Evolutionary conservation across 768 basidiomycete species (phyloP), one percentile per base, ranked within the genome.

Genomic region (Auriscalpium microsporum): DNA sequence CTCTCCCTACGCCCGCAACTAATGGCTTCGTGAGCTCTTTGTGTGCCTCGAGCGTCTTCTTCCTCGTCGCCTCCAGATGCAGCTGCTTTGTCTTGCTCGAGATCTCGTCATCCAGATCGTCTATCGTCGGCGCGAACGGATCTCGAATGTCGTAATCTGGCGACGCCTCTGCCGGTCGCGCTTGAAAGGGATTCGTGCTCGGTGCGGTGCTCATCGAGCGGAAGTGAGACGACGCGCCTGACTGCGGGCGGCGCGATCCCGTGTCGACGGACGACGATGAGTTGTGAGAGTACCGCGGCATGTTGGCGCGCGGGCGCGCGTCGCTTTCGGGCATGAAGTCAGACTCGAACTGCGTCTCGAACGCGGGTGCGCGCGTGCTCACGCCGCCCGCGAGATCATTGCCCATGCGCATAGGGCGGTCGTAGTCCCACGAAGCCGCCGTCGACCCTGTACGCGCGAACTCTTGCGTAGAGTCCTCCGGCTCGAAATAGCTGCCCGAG

Each of bases 1-100:
- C 89, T 50, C 85, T 79, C 13, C 77, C 83, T 19, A 90, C 72
- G 23, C 85, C 86, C 63, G 75, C 78, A 38, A 71, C 63, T 45
- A 83, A 68, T 33, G 82, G 79, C 53, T 66, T 69, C 35, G 65
- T 67, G 23, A 83, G 63, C 59, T 80, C 82, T 16, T 75, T 73
- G 59, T 81, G 81, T 13, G 78, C 70, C 56, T 72, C 71, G 54
- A 81, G 69, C 46, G 16, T 56, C 56, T 44, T 58, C 56, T 3
- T 56, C 37, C 17, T 50, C 58, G 45, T 50, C 38, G 28, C 45
- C 45, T 40, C 42, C 45, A 49, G 48, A 49, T 16, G 42, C 40
- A 2, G 21, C 50, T 17, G 52, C 57, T 10, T 42, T 33, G 45
- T 23, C 33, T 11, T 46, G 52, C 55, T 55, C 8, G 55, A 57